Conservation (phyloP, 805 yeast genomes). For the Cyberlindnera amylophila region DNA sequence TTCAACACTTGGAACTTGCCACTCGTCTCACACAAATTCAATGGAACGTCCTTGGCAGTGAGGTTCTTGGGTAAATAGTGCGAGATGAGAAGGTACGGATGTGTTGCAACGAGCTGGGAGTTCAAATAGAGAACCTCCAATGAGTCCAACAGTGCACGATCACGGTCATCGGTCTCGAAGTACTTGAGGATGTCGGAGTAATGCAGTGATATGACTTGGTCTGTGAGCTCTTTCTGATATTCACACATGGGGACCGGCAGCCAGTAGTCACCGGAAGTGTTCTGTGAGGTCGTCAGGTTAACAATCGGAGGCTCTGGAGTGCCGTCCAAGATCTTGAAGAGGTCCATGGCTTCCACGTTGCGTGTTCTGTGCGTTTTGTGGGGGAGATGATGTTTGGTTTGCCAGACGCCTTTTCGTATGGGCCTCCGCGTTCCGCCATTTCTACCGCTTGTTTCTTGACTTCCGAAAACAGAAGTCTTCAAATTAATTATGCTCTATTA, state of each 20-base stretch:
- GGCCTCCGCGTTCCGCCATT: too few relatives aligned
- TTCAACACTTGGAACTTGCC: slow-evolving; percentile 77
- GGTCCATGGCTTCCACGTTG: slow-evolving; percentile 45
- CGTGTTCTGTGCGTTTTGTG: neutral
- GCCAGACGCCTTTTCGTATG: too few relatives aligned
- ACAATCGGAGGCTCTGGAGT: slow-evolving; percentile 82
- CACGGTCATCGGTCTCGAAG: slow-evolving; percentile 56
- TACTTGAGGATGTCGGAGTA: slow-evolving; percentile 86
- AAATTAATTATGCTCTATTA: too few relatives aligned
- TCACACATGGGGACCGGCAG: slow-evolving; percentile 81
- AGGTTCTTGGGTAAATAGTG: slow-evolving; percentile 83
- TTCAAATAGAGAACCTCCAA: slow-evolving; percentile 71
- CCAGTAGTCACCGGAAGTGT: slow-evolving; percentile 57
- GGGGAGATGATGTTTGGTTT: neutral
- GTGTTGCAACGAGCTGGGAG: slow-evolving; percentile 77
- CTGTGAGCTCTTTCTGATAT: slow-evolving; percentile 83
- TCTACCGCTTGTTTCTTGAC: too few relatives aligned
- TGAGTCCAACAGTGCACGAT: slow-evolving; percentile 65
- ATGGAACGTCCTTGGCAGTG: slow-evolving; percentile 66
- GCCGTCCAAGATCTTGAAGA: slow-evolving; percentile 70
- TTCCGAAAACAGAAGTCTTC: too few relatives aligned
- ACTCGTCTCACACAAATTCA: slow-evolving; percentile 67
- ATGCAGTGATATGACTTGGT: slow-evolving; percentile 87
- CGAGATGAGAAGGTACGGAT: slow-evolving; percentile 80
- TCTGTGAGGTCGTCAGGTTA: slow-evolving; percentile 26